phyloP scores from a whole-genome alignment of 768 basidiomycete genomes.

The Serendipita indica region DNA sequence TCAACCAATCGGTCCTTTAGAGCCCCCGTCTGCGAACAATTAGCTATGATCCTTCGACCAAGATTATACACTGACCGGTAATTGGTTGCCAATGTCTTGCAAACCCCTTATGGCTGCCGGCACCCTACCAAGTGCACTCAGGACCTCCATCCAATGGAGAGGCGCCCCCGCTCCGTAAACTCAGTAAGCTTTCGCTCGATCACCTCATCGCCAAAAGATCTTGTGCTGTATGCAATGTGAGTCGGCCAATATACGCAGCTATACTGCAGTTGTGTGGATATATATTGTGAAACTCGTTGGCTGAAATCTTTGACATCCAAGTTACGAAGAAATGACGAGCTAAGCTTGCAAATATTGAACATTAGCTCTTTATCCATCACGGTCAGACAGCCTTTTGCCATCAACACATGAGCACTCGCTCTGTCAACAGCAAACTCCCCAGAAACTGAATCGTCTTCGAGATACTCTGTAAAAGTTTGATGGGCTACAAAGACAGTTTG shows the following conservation, averaged over 20 bases:
- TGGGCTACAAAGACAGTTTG: neutral
- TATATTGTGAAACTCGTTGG: neutral
- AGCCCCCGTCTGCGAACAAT: neutral
- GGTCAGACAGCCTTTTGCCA: neutral
- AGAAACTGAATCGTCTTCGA: neutral
- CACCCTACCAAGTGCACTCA: neutral
- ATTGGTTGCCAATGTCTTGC: neutral
- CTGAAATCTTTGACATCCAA: neutral
- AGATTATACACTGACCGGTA: neutral
- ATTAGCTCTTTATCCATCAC: neutral
- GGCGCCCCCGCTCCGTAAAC: neutral
- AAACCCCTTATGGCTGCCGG: neutral
- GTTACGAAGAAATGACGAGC: neutral
- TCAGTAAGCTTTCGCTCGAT: neutral
- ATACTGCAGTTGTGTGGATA: neutral
- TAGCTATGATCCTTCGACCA: neutral
- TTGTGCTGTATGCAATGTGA: neutral
- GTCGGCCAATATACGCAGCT: neutral
- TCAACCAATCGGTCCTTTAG: neutral
- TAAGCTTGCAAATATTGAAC: neutral
- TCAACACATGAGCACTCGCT: neutral
- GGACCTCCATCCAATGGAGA: neutral
- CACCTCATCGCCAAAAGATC: neutral
- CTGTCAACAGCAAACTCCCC: neutral
- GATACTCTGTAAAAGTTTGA: neutral